Percentiles rank a stretch among this genome's conserved stretches.
Evolutionary conservation across 2,329 filamentous ascomycete genomes (phyloP).

Genomic region (Neofusicoccum cordaticola): DNA sequence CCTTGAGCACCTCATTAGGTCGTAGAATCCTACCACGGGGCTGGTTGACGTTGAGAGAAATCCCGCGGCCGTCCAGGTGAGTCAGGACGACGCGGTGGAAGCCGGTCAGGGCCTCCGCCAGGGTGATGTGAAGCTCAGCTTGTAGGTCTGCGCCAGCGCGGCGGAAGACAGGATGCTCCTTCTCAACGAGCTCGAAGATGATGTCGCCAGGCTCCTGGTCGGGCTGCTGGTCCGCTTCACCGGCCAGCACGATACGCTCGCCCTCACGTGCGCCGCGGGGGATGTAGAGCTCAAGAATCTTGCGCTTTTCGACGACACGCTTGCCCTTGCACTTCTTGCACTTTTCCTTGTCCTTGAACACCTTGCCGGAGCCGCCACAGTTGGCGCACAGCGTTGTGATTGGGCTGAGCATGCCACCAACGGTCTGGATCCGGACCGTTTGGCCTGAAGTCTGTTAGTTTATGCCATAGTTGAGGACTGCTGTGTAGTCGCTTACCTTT

Average conservation of each 20-base stretch:
- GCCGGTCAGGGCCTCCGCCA: constrained; percentile 80
- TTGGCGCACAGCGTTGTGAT: constrained; percentile 70
- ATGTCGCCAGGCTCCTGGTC: constrained; percentile 90
- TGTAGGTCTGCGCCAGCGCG: constrained; percentile 81
- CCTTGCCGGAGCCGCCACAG: constrained; percentile 79
- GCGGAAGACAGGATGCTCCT: constrained; percentile 76
- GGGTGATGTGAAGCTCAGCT: constrained; percentile 74
- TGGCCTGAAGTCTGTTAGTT: constrained; percentile 49
- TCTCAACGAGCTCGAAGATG: constrained; percentile 81
- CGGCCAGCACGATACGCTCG: constrained; percentile 84
- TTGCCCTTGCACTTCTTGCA: constrained; percentile 99
- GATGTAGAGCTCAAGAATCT: constrained; percentile 94
- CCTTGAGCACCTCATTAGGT: constrained; percentile 80
- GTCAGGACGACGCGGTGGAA: constrained; percentile 88
- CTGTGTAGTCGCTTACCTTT: constrained; percentile 49
- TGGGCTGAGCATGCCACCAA: constrained; percentile 66
- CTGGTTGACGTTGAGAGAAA: constrained; percentile 73
- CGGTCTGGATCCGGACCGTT: constrained; percentile 38
- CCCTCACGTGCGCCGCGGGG: constrained; percentile 76
- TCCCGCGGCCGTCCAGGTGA: constrained; percentile 90
- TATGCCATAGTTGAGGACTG: not conserved
- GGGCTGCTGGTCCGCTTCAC: constrained; percentile 89
- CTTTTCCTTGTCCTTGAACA: constrained; percentile 93
- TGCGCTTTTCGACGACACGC: constrained; percentile 81
- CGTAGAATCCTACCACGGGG: constrained; percentile 71